Conservation (phyloP, 1,284 basidiomycete species). For the Boletus sp. region DNA sequence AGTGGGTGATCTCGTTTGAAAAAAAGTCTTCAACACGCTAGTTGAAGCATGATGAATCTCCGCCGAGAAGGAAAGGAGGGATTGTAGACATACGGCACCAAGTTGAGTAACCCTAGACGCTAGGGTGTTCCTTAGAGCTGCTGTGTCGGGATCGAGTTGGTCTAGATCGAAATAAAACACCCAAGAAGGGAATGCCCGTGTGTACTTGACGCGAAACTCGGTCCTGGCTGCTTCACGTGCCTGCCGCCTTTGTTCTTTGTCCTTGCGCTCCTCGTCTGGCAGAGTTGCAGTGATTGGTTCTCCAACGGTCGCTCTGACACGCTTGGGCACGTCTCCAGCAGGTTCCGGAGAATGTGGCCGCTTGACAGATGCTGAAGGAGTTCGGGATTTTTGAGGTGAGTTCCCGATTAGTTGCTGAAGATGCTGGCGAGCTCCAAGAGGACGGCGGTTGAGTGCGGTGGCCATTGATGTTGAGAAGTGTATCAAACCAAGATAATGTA, state of each 20-base stretch:
- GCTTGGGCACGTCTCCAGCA: conserved; percentile 36
- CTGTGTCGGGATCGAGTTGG: conserved; percentile 48
- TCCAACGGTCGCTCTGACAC: conserved; percentile 28
- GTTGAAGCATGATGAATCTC: conserved; percentile 5
- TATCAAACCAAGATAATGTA: conserved; percentile 9
- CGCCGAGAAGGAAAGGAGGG: not conserved
- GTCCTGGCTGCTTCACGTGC: conserved; percentile 59
- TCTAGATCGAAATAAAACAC: conserved; percentile 84
- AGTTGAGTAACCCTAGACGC: conserved; percentile 58
- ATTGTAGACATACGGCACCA: conserved; percentile 65
- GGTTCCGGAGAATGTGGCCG: conserved; percentile 64
- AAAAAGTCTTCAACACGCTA: conserved; percentile 85
- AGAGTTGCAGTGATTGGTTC: conserved; percentile 17
- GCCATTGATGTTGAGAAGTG: conserved; percentile 28
- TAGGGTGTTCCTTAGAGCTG: conserved; percentile 45
- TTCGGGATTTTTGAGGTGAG: conserved; percentile 30
- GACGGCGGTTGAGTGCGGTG: conserved; percentile 42
- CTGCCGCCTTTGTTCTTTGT: conserved; percentile 40
- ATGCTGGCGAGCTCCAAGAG: conserved; percentile 34
- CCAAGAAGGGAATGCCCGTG: conserved; percentile 78
- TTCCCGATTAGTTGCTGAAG: conserved; percentile 33
- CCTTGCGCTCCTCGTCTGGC: conserved; percentile 34
- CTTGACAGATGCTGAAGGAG: conserved; percentile 38
- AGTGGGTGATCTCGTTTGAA: conserved; percentile 79
- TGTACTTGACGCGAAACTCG: conserved; percentile 83